Evolutionary conservation across 192 early-diverging fungal genomes (phyloP), one percentile per base, ranked within the genome.

Genomic region (Backusella liffmaniae): DNA sequence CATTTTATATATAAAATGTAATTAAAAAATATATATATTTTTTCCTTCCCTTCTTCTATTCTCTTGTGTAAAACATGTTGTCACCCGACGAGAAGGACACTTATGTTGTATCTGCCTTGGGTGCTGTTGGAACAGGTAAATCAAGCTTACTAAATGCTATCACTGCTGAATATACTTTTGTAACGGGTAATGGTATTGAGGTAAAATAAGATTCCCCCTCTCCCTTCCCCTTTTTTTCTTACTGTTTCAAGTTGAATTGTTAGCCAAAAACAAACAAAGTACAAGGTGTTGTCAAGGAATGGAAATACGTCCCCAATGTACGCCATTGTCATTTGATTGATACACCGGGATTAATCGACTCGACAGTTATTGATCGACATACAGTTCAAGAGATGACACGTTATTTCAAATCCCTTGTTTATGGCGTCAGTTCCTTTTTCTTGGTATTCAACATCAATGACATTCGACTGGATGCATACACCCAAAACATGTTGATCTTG

Each of bases 371-470:
- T 16, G 85, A 88, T 75, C 76, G 79, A 3, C 75, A 84, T 37
- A 83, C 83, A 35, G 77, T 88, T 29, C 79, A 83, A 69, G 76
- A 84, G 46, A 84, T 86, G 82, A 80, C 83, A 15, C 77, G 81
- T n/a, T 88, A 86, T 67, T 84, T 88, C 73, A 86, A 83, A 77
- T 80, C 77, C 1, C 73, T 88, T 18, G 80, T 79, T 6, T 78
- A 84, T 71, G 86, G 86, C 26, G 86, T 88, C n/a, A 88, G 84
- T 65, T 82, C 85, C 41, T 88, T 88, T 71, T 75, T 88, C 5
- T 79, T 88, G 18, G 86, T 88, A 1, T 84, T 88, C 39, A 88
- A 84, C 44, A 83, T 86, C 53, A 78, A 88, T 70, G 85, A 88
- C 72, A 84, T 82, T 67, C 85, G 84, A 70, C 72, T 88, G 74